phyloP scores from a whole-genome alignment of 345 rosid genomes.

The Erodium maritimum region DNA sequence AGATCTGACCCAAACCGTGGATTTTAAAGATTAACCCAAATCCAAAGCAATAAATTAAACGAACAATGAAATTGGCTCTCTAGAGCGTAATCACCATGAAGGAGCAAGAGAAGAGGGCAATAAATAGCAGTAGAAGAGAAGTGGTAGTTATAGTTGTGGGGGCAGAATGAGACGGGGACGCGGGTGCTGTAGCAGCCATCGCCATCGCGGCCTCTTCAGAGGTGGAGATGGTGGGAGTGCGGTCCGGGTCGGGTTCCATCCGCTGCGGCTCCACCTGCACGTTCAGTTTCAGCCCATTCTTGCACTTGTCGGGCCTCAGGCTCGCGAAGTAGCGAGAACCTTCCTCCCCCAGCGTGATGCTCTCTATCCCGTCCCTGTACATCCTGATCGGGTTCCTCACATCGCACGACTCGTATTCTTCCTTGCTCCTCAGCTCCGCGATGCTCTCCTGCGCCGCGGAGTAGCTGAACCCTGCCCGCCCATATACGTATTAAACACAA shows the following conservation, averaged over 20 bases:
- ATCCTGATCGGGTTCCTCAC: slow-evolving; percentile 36
- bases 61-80: too few species aligned
- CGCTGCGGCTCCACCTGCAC: slow-evolving; percentile 29
- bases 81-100: too few species aligned
- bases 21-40: too few species aligned
- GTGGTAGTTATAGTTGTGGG: neutral
- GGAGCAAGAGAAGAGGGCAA: too few species aligned
- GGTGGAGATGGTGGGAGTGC: neutral
- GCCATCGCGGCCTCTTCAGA: slow-evolving; percentile 2
- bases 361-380: slow-evolving; percentile 33
- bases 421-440: slow-evolving; percentile 35
- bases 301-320: slow-evolving; percentile 32
- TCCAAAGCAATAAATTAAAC: too few species aligned
- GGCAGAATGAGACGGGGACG: slow-evolving; percentile 26
- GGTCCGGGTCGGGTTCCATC: neutral
- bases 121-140: too few species aligned
- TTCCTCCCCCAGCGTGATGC: slow-evolving; percentile 23
- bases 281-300: slow-evolving; percentile 45
- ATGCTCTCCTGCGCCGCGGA: slow-evolving; percentile 35
- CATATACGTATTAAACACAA: too few species aligned
- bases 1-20: too few species aligned
- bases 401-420: slow-evolving; percentile 45
- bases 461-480: slow-evolving; percentile 43
- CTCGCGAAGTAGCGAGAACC: slow-evolving; percentile 51
- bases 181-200: slow-evolving; percentile 19